Conservation (phyloP, 495 filamentous ascomycete species). For the Penicillium malachiteum region DNA sequence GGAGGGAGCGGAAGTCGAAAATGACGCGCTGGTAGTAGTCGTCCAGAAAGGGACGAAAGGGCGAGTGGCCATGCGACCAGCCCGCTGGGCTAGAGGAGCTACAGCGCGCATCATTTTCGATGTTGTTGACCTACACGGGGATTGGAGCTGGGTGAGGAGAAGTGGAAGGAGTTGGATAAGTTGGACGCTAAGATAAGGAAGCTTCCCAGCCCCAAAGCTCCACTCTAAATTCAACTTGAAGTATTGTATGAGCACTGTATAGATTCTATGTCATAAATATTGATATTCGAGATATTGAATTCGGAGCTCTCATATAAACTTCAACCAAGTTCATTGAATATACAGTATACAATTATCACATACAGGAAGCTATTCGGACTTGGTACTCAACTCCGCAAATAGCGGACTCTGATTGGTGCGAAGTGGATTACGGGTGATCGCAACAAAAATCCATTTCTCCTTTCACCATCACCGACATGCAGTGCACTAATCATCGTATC, state of each 20-base stretch:
- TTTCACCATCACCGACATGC: slow-evolving; percentile 22
- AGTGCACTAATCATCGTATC: slow-evolving; percentile 22
- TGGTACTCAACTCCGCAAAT: slow-evolving; percentile 19
- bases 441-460: slow-evolving; percentile 8
- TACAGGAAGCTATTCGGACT: not conserved
- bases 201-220: too few species aligned
- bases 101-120: slow-evolving; percentile 17
- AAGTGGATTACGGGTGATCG: not conserved
- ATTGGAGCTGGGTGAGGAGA: not conserved
- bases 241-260: too few species aligned
- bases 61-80: slow-evolving; percentile 24
- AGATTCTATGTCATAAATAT: too few species aligned
- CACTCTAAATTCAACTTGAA: too few species aligned
- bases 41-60: slow-evolving; percentile 6
- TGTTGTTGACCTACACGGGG: slow-evolving; percentile 12
- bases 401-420: slow-evolving; percentile 19
- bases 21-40: slow-evolving; percentile 21
- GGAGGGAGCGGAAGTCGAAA: slow-evolving; percentile 34
- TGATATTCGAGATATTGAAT: too few species aligned
- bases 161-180: not conserved
- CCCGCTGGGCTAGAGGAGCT: slow-evolving; percentile 23
- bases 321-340: too few species aligned
- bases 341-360: too few species aligned
- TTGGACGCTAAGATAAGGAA: not conserved
- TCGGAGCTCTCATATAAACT: too few species aligned